Conservation (phyloP, 1,139 yeast species). For the Debaryomyces sp. region DNA sequence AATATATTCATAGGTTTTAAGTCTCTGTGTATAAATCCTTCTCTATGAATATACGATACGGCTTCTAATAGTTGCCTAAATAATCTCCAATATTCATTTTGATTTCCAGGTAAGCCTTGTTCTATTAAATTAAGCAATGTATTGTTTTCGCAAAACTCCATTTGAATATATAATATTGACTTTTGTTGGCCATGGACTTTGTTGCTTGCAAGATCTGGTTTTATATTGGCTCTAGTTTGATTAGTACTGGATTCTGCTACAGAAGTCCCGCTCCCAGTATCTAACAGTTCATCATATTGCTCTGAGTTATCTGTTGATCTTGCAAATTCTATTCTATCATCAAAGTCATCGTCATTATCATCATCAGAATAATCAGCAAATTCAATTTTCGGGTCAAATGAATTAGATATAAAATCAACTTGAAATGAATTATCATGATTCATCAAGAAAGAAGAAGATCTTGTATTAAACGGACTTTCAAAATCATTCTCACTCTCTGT, state of each 20-base stretch:
- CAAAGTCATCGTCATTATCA: constrained; percentile 23
- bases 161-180: constrained; percentile 79
- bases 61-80: constrained; percentile 91
- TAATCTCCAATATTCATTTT: constrained; percentile 86
- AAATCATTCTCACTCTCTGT: constrained; percentile 22
- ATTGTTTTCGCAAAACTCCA: constrained; percentile 98
- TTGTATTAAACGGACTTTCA: constrained; percentile 20
- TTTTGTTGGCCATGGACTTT: constrained; percentile 21
- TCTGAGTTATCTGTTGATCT: constrained; percentile 20
- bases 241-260: not conserved
- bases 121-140: constrained; percentile 82
- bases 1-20: constrained; percentile 95
- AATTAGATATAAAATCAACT: constrained; percentile 68
- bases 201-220: not conserved
- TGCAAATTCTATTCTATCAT: constrained; percentile 34
- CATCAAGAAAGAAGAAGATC: constrained; percentile 34
- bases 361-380: constrained; percentile 52
- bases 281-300: constrained; percentile 16
- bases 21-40: constrained; percentile 94
- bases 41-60: constrained; percentile 84
- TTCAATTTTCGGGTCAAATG: constrained; percentile 61
- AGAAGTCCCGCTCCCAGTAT: constrained; percentile 1
- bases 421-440: constrained; percentile 44
- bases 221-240: constrained; percentile 1
- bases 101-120: constrained; percentile 72